Evolutionary conservation across 2,329 filamentous ascomycete species (phyloP), one percentile per base, ranked within the genome.

Genomic region (Fusarium concolor): DNA sequence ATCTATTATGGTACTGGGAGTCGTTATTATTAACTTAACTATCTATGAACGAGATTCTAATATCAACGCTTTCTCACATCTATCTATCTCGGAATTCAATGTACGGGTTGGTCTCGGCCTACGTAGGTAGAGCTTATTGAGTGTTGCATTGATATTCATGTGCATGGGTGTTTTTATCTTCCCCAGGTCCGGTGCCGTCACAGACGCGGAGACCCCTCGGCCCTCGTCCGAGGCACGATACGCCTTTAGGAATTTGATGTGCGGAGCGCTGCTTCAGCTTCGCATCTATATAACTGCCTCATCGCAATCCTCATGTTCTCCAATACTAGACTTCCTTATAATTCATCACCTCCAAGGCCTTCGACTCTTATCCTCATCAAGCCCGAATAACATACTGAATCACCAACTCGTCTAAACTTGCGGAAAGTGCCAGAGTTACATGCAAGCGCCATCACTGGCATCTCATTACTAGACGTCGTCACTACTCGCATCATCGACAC

Each of bases 401-500:
- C 37, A 22, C 29, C 26, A 5, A 14, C 15, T 51, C 10, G 22
- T 44, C 24, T 15, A 46, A 41, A 37, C 42, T 35, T 18, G 41
- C 44, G 41, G 47, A 63, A 43, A 39, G 56, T 47, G 51, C 42
- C 52, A 47, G 52, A 60, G n/a, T 46, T 47, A 46, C 56, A 49
- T 43, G 56, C 38, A 56, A 43, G 41, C 54, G 44, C 44, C 53
- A 15, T 56, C 55, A 54, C 56, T 66, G 52, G 50, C 38, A 59
- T 59, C 47, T 59, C 47, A 55, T 56, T 59, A 61, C 56, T 60
- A 33, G 56, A 56, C 56, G 56, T 49, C 59, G 53, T 67, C 66
- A 62, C 58, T 57, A 62, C 49, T 59, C 45, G 3, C 49, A 56
- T 63, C 51, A 52, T 68, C 77, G 75, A 76, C 76, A 78, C 74